Evolutionary conservation across 352 stramenopile genomes (phyloP).

Genomic region (Phytophthora cactorum): DNA sequence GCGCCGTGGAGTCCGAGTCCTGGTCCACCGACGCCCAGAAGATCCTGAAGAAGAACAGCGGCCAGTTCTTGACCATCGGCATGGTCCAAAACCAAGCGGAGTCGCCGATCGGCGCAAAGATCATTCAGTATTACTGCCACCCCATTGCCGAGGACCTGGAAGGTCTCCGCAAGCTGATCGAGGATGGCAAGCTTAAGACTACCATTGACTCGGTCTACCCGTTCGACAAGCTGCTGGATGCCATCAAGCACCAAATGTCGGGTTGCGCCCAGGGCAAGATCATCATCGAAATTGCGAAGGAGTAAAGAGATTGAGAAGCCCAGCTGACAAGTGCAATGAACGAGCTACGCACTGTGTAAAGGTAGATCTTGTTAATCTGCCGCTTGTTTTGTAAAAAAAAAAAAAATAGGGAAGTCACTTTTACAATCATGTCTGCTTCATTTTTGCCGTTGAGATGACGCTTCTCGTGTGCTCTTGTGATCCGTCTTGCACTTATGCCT

Average conservation of each 20-base stretch:
- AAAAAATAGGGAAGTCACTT: no score
- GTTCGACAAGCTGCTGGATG: conserved; percentile 50
- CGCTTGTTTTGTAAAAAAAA: no score
- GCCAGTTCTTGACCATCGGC: conserved; percentile 40
- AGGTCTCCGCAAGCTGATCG: conserved; percentile 36
- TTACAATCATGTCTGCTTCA: no score
- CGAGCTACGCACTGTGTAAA: no score
- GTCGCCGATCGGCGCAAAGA: conserved; percentile 49
- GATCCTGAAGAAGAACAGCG: conserved; percentile 32
- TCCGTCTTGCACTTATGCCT: no score
- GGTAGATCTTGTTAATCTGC: no score
- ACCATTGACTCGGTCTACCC: conserved; percentile 22
- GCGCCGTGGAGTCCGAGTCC: conserved; percentile 30
- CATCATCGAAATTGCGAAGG: conserved; percentile 45
- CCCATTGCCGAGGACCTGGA: conserved; percentile 36
- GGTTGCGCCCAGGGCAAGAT: conserved; percentile 60
- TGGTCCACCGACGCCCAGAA: conserved; percentile 43
- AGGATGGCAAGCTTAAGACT: conserved; percentile 40
- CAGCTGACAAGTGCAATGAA: no score
- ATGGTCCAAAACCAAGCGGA: conserved; percentile 32
- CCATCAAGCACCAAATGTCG: conserved; percentile 48
- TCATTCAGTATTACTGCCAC: conserved; percentile 28
- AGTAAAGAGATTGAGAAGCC: not conserved
- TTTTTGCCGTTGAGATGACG: no score
- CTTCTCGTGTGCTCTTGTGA: no score